These are phyloP conservation scores for Citrus sinensis DNA, from an alignment of 345 rosid genomes.

Conservation along the genomic window DNA sequence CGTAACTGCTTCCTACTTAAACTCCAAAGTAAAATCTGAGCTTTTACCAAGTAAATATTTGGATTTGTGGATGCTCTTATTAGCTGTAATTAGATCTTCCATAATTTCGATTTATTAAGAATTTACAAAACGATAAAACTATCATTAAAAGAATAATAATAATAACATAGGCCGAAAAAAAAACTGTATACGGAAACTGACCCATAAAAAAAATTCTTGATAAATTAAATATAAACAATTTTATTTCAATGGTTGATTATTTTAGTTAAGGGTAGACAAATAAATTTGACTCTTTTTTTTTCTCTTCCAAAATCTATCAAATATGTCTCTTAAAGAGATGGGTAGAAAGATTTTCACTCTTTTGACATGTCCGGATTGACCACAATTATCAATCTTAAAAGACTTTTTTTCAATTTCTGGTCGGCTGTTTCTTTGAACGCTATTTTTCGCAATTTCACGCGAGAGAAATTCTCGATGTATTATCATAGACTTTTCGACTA, in stretches of 20 bases:
- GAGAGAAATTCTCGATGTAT: too few relatives aligned
- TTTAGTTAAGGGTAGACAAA: too few relatives aligned
- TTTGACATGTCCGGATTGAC: neutral
- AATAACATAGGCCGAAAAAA: too few relatives aligned
- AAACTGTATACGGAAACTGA: neutral
- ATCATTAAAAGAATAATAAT: too few relatives aligned
- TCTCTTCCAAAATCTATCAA: too few relatives aligned
- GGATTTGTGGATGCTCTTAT: neutral
- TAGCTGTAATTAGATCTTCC: neutral
- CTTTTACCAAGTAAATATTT: neutral
- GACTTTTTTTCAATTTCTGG: neutral
- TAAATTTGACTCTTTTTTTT: too few relatives aligned
- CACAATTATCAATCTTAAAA: neutral
- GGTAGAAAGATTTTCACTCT: too few relatives aligned
- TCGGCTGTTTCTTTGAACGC: neutral
- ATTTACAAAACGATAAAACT: too few relatives aligned
- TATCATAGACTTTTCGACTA: too few relatives aligned
- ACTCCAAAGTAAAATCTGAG: neutral
- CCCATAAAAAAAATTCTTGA: neutral
- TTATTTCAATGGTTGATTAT: neutral
- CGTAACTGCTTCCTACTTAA: constrained; percentile 1
- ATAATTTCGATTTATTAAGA: neutral
- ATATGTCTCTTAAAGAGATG: too few relatives aligned
- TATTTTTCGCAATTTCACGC: too few relatives aligned
- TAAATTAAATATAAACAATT: neutral